Conservation (phyloP, 176 grass and related monocot species). For the Saccharum officinarum region DNA sequence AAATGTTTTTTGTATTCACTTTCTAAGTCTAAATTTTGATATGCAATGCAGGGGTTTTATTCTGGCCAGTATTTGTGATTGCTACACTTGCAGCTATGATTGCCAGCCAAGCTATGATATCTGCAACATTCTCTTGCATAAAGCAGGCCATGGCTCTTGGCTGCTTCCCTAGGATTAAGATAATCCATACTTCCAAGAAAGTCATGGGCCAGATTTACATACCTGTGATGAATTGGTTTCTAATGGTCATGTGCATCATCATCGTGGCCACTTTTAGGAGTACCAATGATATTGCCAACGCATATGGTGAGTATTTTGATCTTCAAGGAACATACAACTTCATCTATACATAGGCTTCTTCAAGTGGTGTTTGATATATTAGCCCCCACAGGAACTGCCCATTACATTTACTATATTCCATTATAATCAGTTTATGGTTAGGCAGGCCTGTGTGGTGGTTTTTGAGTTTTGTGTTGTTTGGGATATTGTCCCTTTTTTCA, state of each 20-base stretch:
- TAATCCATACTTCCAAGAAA: constrained; percentile 93
- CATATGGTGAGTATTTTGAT: constrained; percentile 64
- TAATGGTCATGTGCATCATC: constrained; percentile 94
- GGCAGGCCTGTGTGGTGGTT: background rate
- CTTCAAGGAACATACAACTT: background rate
- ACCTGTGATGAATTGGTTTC: constrained; percentile 95
- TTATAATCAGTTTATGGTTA: background rate
- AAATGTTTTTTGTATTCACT: background rate
- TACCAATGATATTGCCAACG: constrained; percentile 95
- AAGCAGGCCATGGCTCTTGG: constrained; percentile 97
- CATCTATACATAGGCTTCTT: background rate
- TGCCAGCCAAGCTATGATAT: constrained; percentile 99
- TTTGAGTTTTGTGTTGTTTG: no score
- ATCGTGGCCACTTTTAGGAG: constrained; percentile 87
- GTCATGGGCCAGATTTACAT: constrained; percentile 99
- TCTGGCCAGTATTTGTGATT: constrained; percentile 97
- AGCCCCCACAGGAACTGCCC: background rate
- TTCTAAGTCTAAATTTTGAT: constrained; percentile 26
- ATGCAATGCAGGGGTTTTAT: constrained; percentile 58
- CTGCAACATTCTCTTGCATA: constrained; percentile 98
- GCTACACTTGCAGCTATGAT: constrained; percentile 98
- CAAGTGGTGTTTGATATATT: background rate
- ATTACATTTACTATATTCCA: background rate
- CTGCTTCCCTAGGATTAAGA: constrained; percentile 92
- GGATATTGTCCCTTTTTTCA: no score